Evolutionary conservation across 2,329 filamentous ascomycete genomes (phyloP).

Genomic region (Monilinia vaccinii-corymbosi): DNA sequence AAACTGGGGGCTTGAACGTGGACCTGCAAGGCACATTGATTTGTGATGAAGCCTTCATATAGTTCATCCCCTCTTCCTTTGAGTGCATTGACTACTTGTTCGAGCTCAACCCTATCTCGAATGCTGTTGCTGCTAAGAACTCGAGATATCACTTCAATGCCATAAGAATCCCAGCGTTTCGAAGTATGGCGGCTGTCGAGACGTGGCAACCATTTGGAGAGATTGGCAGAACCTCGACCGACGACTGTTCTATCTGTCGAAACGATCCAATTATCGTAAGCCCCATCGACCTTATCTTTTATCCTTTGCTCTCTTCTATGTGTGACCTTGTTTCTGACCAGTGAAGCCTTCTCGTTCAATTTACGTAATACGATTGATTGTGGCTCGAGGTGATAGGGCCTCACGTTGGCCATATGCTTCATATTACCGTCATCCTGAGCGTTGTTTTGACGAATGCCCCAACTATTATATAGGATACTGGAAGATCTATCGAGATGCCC

Average conservation of each 20-base stretch:
- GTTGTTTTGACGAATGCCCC: conserved; percentile 11
- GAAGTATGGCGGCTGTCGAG: neutral
- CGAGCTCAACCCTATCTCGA: conserved; percentile 11
- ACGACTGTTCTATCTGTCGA: conserved; percentile 17
- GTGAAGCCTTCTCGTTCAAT: conserved; percentile 2
- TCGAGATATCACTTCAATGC: conserved; percentile 20
- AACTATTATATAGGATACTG: conserved; percentile 18
- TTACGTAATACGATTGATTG: conserved; percentile 12
- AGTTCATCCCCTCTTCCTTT: conserved; percentile 3
- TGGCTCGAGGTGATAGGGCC: conserved; percentile 14
- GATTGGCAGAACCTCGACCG: conserved; percentile 20
- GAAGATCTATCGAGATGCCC: neutral
- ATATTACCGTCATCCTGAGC: neutral
- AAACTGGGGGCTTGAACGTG: conserved; percentile 20
- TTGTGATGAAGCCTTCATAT: conserved; percentile 20
- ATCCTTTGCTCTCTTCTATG: neutral
- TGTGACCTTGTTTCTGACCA: conserved; percentile 4
- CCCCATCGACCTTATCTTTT: conserved; percentile 3
- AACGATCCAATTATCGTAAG: conserved; percentile 18
- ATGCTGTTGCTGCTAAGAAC: conserved; percentile 9
- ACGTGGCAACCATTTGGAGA: conserved; percentile 17
- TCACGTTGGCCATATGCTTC: neutral
- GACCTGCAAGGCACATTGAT: conserved; percentile 24
- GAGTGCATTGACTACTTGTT: conserved; percentile 11
- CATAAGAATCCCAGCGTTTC: conserved; percentile 21